Percentiles rank a stretch among this genome's conserved stretches.
Evolutionary conservation across 805 yeast genomes (phyloP).

Genomic region (Zygosaccharomyces bisporus): DNA sequence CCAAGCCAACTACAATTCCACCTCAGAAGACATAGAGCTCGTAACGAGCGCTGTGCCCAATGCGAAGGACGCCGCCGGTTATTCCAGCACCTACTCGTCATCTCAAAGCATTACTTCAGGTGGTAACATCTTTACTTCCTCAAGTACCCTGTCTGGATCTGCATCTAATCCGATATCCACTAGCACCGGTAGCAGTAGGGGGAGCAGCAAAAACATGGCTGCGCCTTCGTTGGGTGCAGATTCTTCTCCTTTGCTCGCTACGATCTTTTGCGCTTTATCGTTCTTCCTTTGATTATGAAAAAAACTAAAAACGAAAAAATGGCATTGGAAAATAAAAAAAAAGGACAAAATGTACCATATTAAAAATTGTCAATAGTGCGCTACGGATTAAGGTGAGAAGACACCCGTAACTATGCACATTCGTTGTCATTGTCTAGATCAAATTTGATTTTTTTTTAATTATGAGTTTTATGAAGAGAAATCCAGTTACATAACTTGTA

Average conservation of each 20-base stretch:
- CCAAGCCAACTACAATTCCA: slow-evolving; percentile 36
- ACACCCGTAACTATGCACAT: no score
- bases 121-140: slow-evolving; percentile 29
- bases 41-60: slow-evolving; percentile 40
- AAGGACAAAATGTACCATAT: slow-evolving; percentile 1
- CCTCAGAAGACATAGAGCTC: slow-evolving; percentile 25
- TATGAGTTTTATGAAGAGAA: not conserved
- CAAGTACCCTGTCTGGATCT: slow-evolving; percentile 6
- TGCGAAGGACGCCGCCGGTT: slow-evolving; percentile 47
- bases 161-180: slow-evolving; percentile 1
- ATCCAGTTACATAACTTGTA: not conserved
- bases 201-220: slow-evolving; percentile 1
- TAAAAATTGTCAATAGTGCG: no score
- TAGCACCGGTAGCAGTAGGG: not conserved
- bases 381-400: no score
- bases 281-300: slow-evolving; percentile 1
- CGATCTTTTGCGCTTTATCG: slow-evolving; percentile 1
- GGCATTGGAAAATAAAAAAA: not conserved
- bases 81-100: slow-evolving; percentile 44
- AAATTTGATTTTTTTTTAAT: not conserved
- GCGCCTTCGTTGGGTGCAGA: not conserved
- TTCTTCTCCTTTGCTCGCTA: slow-evolving; percentile 1
- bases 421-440: not conserved
- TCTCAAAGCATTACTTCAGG: slow-evolving; percentile 25
- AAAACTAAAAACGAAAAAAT: not conserved